phyloP scores from a whole-genome alignment of 208 protist species.

The Balamuthia mandrillaris region DNA sequence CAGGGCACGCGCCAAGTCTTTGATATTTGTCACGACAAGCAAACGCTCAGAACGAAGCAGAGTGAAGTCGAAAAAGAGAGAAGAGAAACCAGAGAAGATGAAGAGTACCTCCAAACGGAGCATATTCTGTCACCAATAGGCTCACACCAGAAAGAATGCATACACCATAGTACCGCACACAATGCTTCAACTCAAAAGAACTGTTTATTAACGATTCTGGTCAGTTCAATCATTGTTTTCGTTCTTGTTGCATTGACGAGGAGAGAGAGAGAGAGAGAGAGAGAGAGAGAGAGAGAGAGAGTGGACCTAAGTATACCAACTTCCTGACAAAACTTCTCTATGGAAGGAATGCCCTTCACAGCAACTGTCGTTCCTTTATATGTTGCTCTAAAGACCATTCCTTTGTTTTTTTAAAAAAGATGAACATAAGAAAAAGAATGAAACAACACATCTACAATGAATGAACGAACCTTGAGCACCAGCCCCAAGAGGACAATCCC shows the following conservation, averaged over 20 bases:
- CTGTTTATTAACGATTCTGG: neutral
- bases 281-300: no score
- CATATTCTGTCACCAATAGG: neutral
- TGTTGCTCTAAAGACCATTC: neutral
- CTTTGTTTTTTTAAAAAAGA: no score
- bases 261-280: no score
- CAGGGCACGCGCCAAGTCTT: neutral
- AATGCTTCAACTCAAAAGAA: constrained; percentile 8
- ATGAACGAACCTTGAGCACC: no score
- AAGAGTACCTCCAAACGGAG: neutral
- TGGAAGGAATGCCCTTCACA: neutral
- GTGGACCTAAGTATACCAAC: neutral
- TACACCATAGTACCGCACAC: neutral
- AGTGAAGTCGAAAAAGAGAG: no score
- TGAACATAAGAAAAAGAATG: no score
- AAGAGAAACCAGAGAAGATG: no score
- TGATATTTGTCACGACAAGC: no score
- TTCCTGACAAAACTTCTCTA: constrained; percentile 16
- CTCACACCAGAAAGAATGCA: constrained; percentile 1
- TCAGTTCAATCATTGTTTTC: neutral
- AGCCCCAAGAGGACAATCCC: no score
- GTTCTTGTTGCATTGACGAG: no score
- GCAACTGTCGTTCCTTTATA: neutral
- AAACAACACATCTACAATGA: no score
- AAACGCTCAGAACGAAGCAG: no score